phyloP scores from a whole-genome alignment of 805 yeast genomes.

The Barnettozyma sucrosica region DNA sequence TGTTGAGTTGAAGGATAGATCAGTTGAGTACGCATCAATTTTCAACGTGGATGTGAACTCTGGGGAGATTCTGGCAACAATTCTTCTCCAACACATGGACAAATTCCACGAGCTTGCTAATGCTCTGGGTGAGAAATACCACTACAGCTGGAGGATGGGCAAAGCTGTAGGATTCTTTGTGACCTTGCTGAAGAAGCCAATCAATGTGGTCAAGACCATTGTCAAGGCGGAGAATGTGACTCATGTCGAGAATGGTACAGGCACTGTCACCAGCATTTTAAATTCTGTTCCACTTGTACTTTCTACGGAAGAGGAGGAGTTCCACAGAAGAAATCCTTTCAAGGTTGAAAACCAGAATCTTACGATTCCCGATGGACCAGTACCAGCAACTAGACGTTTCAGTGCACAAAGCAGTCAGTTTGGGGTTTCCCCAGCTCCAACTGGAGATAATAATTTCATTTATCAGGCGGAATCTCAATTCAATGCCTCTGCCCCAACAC shows the following conservation, averaged over 20 bases:
- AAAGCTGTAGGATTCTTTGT: slow-evolving; percentile 47
- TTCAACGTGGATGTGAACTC: slow-evolving; percentile 32
- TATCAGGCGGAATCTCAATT: slow-evolving; percentile 1
- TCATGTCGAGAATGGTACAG: slow-evolving; percentile 20
- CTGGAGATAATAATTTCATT: background rate
- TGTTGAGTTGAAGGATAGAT: slow-evolving; percentile 19
- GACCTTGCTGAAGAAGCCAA: slow-evolving; percentile 32
- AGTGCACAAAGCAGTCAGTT: slow-evolving; percentile 1
- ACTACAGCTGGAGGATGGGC: slow-evolving; percentile 63
- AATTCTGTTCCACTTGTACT: slow-evolving; percentile 23
- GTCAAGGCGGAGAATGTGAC: slow-evolving; percentile 20
- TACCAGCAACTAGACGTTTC: slow-evolving; percentile 1
- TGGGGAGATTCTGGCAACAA: slow-evolving; percentile 33
- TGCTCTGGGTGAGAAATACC: slow-evolving; percentile 50
- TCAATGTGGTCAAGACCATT: slow-evolving; percentile 19
- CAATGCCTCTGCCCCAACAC: slow-evolving; percentile 7
- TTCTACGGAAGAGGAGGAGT: slow-evolving; percentile 19
- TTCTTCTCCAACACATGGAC: slow-evolving; percentile 36
- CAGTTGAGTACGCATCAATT: slow-evolving; percentile 22
- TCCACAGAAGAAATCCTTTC: background rate
- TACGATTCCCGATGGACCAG: background rate
- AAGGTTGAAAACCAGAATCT: background rate
- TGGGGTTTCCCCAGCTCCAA: background rate
- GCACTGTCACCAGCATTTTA: slow-evolving; percentile 17
- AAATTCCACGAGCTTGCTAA: slow-evolving; percentile 35